These are phyloP conservation scores for Grigorovia transvaalensis DNA, from an alignment of 805 yeast genomes.

Conservation along the genomic window DNA sequence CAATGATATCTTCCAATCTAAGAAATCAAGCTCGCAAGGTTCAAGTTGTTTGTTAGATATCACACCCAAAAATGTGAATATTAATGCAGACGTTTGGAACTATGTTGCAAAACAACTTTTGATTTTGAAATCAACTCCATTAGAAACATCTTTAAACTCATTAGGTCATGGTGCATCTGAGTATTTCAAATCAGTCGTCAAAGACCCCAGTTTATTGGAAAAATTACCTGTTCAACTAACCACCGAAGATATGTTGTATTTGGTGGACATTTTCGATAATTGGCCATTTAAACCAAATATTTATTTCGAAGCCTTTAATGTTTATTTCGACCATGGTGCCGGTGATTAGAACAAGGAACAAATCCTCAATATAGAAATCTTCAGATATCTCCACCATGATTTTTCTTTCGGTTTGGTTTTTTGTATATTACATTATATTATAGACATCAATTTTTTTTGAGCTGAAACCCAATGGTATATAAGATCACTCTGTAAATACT, in stretches of 20 bases:
- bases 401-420: no score
- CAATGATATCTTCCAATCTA: constrained; percentile 19
- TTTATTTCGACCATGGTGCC: not conserved
- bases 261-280: constrained; percentile 42
- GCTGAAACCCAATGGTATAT: no score
- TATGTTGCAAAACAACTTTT: constrained; percentile 54
- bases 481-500: no score
- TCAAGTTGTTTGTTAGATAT: constrained; percentile 51
- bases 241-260: constrained; percentile 40
- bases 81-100: constrained; percentile 52
- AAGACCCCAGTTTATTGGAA: constrained; percentile 31
- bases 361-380: not conserved
- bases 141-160: constrained; percentile 37
- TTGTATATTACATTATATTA: no score
- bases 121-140: constrained; percentile 36
- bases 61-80: constrained; percentile 34
- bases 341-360: not conserved
- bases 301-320: not conserved
- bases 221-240: constrained; percentile 41
- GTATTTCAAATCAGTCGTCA: constrained; percentile 31
- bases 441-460: no score
- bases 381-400: not conserved
- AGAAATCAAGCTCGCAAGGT: constrained; percentile 19
- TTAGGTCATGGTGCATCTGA: constrained; percentile 78
- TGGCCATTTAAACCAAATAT: constrained; percentile 84